phyloP scores from a whole-genome alignment of 1,284 basidiomycete species.

The Austroboletus novae-zelandiae region DNA sequence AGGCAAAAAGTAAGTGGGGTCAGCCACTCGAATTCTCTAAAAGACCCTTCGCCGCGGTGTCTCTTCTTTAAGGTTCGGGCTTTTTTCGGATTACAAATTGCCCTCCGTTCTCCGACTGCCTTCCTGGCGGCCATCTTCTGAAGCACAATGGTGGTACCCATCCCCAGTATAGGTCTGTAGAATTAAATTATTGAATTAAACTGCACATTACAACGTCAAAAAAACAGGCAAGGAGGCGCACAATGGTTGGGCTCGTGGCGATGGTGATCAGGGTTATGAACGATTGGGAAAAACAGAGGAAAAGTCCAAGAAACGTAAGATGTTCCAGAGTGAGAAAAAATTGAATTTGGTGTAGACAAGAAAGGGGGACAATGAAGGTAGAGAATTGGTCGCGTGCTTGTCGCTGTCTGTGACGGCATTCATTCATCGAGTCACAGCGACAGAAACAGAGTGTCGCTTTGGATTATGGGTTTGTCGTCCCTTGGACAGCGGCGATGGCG shows the following conservation, averaged over 20 bases:
- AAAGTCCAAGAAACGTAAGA: slow-evolving; percentile 15
- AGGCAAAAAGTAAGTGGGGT: slow-evolving; percentile 5
- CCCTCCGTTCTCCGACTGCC: slow-evolving; percentile 19
- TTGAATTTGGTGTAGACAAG: slow-evolving; percentile 6
- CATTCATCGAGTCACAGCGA: slow-evolving; percentile 25
- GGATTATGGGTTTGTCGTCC: slow-evolving; percentile 25
- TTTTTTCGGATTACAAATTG: slow-evolving; percentile 24
- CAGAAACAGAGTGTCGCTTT: slow-evolving; percentile 29
- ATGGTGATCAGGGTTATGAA: slow-evolving; percentile 20
- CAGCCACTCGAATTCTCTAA: slow-evolving; percentile 9
- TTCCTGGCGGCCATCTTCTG: slow-evolving; percentile 9
- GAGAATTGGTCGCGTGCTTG: slow-evolving; percentile 10
- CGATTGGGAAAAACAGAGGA: background rate
- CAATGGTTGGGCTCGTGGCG: slow-evolving; percentile 14
- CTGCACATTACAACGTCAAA: slow-evolving; percentile 22
- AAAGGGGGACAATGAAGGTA: background rate
- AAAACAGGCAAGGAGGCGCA: slow-evolving; percentile 4
- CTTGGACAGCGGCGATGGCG: slow-evolving; percentile 28
- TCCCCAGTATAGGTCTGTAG: slow-evolving; percentile 5
- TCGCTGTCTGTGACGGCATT: slow-evolving; percentile 9
- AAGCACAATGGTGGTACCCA: slow-evolving; percentile 13
- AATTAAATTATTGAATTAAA: slow-evolving; percentile 14
- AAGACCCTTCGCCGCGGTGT: slow-evolving; percentile 28
- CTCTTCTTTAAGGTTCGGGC: slow-evolving; percentile 20
- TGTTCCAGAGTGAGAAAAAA: slow-evolving; percentile 5